Percentiles rank a stretch among this genome's conserved stretches.
Evolutionary conservation across 352 stramenopile genomes (phyloP).

Genomic region (Globisporangium cylindrosporum): DNA sequence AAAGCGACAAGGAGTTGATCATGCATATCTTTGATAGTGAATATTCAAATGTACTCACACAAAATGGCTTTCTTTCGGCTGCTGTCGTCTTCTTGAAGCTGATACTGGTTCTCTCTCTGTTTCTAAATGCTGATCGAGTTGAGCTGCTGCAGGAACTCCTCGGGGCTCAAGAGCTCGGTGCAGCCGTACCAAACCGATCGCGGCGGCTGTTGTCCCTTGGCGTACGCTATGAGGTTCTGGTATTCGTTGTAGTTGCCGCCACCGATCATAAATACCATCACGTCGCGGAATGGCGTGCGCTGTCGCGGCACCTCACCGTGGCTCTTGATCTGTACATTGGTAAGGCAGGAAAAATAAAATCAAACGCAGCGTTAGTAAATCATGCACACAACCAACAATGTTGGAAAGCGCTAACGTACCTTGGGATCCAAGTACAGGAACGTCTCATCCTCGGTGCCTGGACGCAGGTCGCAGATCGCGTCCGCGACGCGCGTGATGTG

Average conservation of each 20-base stretch:
- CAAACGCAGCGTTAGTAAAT: not conserved
- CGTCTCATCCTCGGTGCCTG: conserved; percentile 79
- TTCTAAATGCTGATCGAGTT: conserved; percentile 57
- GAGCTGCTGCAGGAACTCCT: conserved; percentile 89
- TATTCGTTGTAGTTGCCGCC: conserved; percentile 89
- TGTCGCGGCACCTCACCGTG: conserved; percentile 68
- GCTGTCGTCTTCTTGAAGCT: not conserved
- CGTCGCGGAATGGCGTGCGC: conserved; percentile 74
- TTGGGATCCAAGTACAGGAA: conserved; percentile 88
- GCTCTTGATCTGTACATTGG: conserved; percentile 53
- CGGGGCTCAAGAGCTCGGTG: conserved; percentile 86
- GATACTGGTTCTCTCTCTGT: not conserved
- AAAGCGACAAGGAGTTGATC: not conserved
- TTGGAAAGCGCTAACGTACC: conserved; percentile 20
- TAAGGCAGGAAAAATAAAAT: not conserved
- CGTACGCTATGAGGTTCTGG: conserved; percentile 82
- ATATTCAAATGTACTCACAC: not conserved
- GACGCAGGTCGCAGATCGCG: conserved; percentile 77
- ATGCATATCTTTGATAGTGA: not conserved
- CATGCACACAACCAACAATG: not conserved
- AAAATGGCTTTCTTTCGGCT: not conserved
- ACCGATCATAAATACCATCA: conserved; percentile 88
- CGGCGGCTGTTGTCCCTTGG: conserved; percentile 60
- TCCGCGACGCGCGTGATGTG: conserved; percentile 80
- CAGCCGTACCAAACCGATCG: conserved; percentile 86